Conservation (phyloP, 2,329 filamentous ascomycete species). For the Aulographum hederae region DNA sequence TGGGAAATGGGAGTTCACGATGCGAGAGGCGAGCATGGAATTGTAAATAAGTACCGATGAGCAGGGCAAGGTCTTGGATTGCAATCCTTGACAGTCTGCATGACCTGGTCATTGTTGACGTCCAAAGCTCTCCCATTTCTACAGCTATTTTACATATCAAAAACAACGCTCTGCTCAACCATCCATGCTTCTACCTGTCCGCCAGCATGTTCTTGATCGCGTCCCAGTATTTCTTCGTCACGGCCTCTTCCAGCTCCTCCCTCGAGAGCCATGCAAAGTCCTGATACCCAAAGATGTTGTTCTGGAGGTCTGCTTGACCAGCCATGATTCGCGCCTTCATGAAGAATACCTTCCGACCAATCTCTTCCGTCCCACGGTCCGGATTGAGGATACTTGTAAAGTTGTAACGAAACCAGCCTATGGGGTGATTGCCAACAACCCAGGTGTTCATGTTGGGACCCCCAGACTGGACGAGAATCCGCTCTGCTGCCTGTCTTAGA, state of each 20-base stretch:
- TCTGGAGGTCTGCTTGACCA: slow-evolving; percentile 67
- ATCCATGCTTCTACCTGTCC: too few species aligned
- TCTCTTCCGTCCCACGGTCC: slow-evolving; percentile 19
- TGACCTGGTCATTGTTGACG: too few species aligned
- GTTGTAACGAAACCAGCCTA: slow-evolving; percentile 53
- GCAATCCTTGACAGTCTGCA: too few species aligned
- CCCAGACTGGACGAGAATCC: slow-evolving; percentile 57
- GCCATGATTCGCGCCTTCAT: slow-evolving; percentile 94
- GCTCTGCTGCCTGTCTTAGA: slow-evolving; percentile 51
- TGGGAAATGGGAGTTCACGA: too few species aligned
- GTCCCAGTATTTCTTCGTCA: slow-evolving; percentile 52
- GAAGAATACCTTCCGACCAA: slow-evolving; percentile 80
- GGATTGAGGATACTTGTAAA: slow-evolving; percentile 10
- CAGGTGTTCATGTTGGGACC: slow-evolving; percentile 98
- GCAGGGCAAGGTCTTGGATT: too few species aligned
- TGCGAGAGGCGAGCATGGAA: too few species aligned
- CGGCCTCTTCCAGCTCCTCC: slow-evolving; percentile 59
- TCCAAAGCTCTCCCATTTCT: too few species aligned
- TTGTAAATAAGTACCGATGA: too few species aligned
- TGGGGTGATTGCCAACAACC: slow-evolving; percentile 79
- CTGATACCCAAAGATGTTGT: slow-evolving; percentile 51
- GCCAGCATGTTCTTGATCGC: slow-evolving; percentile 70
- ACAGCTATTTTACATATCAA: too few species aligned
- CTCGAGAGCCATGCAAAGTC: slow-evolving; percentile 89
- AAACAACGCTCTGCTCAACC: too few species aligned